A percentile compares a stretch with the other conserved stretches of the same genome.
phyloP scores from a whole-genome alignment of 1,139 yeast species.

The Suhomyces atakaporum region DNA sequence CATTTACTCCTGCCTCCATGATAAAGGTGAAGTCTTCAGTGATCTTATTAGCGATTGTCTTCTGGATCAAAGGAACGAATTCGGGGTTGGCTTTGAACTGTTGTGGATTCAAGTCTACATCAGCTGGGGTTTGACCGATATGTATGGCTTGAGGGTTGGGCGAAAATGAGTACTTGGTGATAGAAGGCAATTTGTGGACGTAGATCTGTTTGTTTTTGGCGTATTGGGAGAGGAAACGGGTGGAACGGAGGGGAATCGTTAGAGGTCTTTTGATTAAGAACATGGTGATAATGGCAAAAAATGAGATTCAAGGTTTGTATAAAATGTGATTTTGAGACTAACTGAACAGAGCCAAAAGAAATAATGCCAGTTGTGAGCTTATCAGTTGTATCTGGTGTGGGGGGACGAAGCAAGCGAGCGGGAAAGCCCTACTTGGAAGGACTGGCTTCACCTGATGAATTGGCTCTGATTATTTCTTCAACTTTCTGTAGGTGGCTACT shows the following conservation, averaged over 20 bases:
- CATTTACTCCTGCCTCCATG: slow-evolving; percentile 63
- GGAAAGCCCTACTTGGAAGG: no score
- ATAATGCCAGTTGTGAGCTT: no score
- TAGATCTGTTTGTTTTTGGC: slow-evolving; percentile 28
- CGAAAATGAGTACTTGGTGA: slow-evolving; percentile 31
- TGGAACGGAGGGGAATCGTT: neutral
- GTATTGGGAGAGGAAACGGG: slow-evolving; percentile 5
- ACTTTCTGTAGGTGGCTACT: no score
- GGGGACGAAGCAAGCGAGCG: no score
- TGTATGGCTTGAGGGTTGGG: slow-evolving; percentile 34
- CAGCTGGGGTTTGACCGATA: slow-evolving; percentile 26
- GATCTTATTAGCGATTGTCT: slow-evolving; percentile 26
- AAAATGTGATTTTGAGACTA: no score
- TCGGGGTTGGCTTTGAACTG: slow-evolving; percentile 29
- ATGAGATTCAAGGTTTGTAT: no score
- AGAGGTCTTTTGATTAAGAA: no score
- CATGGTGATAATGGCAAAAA: slow-evolving; percentile 3
- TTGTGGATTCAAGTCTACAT: slow-evolving; percentile 22
- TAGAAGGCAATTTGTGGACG: slow-evolving; percentile 21
- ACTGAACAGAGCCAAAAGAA: no score
- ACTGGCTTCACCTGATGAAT: no score
- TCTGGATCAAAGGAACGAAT: slow-evolving; percentile 33
- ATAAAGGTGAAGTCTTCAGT: slow-evolving; percentile 58
- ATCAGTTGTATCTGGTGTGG: no score
- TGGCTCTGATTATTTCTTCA: no score